Percentiles rank a stretch among this genome's conserved stretches.
Evolutionary conservation across 2,329 filamentous ascomycete species (phyloP).

Genomic region (Aspergillus quadricinctus): DNA sequence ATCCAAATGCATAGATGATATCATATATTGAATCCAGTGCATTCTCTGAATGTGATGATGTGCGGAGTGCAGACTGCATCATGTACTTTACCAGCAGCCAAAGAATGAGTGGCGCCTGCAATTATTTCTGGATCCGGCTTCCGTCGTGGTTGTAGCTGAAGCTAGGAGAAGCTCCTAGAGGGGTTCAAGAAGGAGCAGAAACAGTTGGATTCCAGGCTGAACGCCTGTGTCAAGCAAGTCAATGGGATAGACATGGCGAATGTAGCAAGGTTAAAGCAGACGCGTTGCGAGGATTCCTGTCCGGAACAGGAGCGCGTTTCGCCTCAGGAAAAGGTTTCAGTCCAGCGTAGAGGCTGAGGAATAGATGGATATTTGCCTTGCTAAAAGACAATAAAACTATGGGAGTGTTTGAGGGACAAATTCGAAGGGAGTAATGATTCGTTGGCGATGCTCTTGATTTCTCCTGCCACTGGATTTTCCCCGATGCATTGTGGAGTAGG

Average conservation of each 20-base stretch:
- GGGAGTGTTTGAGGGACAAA: background rate
- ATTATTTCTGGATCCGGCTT: background rate
- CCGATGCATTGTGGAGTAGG: background rate
- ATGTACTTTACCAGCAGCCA: background rate
- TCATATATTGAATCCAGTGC: background rate
- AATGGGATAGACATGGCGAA: background rate
- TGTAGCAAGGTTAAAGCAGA: background rate
- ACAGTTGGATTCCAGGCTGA: background rate
- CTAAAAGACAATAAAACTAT: background rate
- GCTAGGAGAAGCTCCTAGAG: background rate
- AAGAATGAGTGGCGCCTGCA: background rate
- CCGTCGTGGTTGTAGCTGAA: background rate
- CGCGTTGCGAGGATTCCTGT: background rate
- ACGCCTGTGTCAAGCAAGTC: background rate
- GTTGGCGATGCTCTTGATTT: background rate
- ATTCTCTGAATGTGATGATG: background rate
- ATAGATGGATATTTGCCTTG: background rate
- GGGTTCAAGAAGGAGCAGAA: background rate
- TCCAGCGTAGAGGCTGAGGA: background rate
- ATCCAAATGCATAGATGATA: background rate
- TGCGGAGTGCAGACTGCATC: background rate
- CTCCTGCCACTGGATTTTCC: background rate
- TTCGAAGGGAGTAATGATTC: background rate
- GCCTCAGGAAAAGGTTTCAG: background rate
- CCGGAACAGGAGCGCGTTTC: background rate